These are phyloP conservation scores for Cicer yamashitae DNA, from an alignment of 306 rosid species.

Conservation along the genomic window DNA sequence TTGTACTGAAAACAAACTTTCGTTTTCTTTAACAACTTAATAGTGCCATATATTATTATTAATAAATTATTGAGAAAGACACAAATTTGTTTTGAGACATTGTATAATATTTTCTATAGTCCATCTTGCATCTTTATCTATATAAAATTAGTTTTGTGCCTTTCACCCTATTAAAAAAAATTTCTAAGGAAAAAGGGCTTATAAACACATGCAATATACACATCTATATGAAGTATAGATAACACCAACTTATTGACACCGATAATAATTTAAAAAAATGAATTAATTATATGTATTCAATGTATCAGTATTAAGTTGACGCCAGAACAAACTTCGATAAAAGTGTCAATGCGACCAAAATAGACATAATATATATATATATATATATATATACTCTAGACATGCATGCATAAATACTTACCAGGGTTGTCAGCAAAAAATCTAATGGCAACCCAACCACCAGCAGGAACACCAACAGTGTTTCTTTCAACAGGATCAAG, in stretches of 20 bases:
- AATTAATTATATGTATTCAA: too few species aligned
- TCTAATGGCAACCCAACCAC: slow-evolving; percentile 82
- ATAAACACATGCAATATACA: neutral
- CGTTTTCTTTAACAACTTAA: neutral
- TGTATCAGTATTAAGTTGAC: too few species aligned
- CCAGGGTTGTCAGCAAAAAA: slow-evolving; percentile 88
- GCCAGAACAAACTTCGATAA: too few species aligned
- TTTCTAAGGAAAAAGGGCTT: neutral
- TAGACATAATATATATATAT: too few species aligned
- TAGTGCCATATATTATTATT: neutral
- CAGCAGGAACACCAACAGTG: slow-evolving; percentile 70
- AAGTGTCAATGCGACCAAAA: too few species aligned
- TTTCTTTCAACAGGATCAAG: slow-evolving; percentile 80
- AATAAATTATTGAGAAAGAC: neutral
- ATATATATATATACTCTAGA: too few species aligned
- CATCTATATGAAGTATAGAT: too few species aligned
- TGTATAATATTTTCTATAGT: too few species aligned
- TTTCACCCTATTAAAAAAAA: neutral
- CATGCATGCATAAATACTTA: slow-evolving; percentile 23
- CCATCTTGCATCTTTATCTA: too few species aligned
- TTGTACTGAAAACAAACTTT: neutral
- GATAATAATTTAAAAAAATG: too few species aligned
- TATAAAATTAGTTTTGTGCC: neutral
- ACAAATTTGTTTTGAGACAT: too few species aligned
- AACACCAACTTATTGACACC: too few species aligned